Evolutionary conservation across 2,329 filamentous ascomycete genomes (phyloP).

Genomic region (Penicillium psychrosexuale): DNA sequence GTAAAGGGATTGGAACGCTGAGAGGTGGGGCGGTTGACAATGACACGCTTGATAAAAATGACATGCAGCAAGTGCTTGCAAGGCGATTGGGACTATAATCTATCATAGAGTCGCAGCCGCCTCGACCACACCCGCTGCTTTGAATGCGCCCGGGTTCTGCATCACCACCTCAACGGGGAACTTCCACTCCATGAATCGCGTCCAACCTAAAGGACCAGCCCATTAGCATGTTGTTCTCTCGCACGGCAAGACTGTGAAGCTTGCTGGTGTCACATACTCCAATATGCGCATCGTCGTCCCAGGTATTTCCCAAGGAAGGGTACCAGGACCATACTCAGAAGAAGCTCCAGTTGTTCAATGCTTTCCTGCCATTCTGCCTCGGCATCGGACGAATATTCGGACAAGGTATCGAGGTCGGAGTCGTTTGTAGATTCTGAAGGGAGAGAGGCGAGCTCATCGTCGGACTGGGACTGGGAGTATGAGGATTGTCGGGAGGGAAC

Average conservation of each 20-base stretch:
- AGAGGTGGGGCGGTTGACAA: not conserved
- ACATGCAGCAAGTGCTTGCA: not conserved
- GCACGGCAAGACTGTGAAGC: not conserved
- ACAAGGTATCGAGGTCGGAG: conserved; percentile 45
- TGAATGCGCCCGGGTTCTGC: conserved; percentile 61
- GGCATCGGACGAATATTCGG: conserved; percentile 69
- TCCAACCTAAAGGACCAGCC: conserved; percentile 65
- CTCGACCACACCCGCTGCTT: conserved; percentile 60
- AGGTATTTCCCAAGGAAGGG: conserved; percentile 94
- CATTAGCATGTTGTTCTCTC: conserved; percentile 5
- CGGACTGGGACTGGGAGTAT: conserved; percentile 31
- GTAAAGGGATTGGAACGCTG: not conserved
- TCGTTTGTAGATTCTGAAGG: conserved; percentile 40
- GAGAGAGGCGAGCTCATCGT: conserved; percentile 45
- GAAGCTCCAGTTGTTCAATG: conserved; percentile 85
- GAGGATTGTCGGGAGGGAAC: conserved; percentile 33
- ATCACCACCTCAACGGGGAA: conserved; percentile 73
- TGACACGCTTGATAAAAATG: not conserved
- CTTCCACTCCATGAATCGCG: conserved; percentile 90
- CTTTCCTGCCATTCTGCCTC: conserved; percentile 94
- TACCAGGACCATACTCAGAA: conserved; percentile 90
- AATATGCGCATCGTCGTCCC: conserved; percentile 91
- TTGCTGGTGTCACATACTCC: conserved; percentile 61
- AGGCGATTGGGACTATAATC: not conserved
- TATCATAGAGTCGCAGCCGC: conserved; percentile 47